Evolutionary conservation across 2,329 filamentous ascomycete species (phyloP).

Genomic region (Penicillium hesseltinei): DNA sequence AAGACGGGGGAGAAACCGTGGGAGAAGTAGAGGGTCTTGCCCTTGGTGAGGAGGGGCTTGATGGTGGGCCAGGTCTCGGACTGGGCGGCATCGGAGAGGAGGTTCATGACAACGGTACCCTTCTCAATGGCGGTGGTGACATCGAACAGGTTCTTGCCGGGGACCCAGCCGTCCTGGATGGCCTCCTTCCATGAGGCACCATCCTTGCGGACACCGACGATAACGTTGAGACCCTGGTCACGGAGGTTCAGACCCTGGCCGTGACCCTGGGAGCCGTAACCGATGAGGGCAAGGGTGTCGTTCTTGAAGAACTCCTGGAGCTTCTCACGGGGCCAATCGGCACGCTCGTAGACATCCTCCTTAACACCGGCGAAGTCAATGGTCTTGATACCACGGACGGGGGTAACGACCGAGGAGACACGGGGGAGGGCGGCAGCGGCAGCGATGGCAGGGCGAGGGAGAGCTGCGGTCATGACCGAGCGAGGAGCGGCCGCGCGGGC

Average conservation of each 20-base stretch:
- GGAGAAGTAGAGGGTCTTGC: constrained; percentile 99
- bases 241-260: constrained; percentile 99
- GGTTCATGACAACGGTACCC: constrained; percentile 98
- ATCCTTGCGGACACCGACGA: constrained; percentile 97
- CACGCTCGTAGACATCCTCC: constrained; percentile 96
- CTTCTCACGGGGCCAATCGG: constrained; percentile 98
- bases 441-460: constrained; percentile 51
- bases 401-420: constrained; percentile 44
- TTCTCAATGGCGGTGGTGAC: constrained; percentile 92
- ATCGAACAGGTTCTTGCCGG: constrained; percentile 98
- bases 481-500: constrained; percentile 56
- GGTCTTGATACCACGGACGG: constrained; percentile 84
- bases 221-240: constrained; percentile 99
- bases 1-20: constrained; percentile 99
- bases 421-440: constrained; percentile 42
- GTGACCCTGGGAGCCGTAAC: constrained; percentile 97
- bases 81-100: constrained; percentile 96
- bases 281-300: constrained; percentile 97
- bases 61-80: constrained; percentile 97
- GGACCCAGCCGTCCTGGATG: constrained; percentile 93
- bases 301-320: constrained; percentile 99
- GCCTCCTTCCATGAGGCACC: constrained; percentile 99
- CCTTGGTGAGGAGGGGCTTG: constrained; percentile 97
- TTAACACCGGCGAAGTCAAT: constrained; percentile 96
- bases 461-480: constrained; percentile 59